Base-by-base conservation (phyloP, 2,329 filamentous ascomycete genomes). In the Lasiodiplodia sp. region DNA sequence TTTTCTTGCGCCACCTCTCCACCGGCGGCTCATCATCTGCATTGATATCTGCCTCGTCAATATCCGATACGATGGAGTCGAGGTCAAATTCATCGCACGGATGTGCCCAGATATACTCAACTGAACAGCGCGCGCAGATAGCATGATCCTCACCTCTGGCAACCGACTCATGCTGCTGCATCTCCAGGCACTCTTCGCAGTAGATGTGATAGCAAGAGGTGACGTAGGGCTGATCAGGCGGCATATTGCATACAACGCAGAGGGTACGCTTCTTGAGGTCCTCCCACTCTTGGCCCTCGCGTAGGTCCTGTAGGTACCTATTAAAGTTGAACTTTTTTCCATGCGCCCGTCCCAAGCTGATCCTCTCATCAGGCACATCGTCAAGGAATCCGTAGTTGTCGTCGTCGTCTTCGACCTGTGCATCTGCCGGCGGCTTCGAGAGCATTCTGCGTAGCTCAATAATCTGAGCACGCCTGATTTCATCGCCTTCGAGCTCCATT, bases 191-290 rank as follows among this genome's bases (percentile, higher is more conserved):
- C 0, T 77, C 73, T 1, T 74, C 68, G 75, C 88, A 90, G 71
- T 87, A 87, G 5, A 88, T 75, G 69, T 90, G 88, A 18, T 80
- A 77, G 72, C 88, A 90, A 4, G 80, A 76, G 0, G 86, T 86
- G 37, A 86, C 77, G 11, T 80, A 75, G 0, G 84, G 79, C 0
- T 81, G 71, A 0, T 75, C 71, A 0, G 85, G 84, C 0, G 75
- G 60, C 21, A 78, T 71, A 2, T 73, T 70, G 71, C 88, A 89
- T 0, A 72, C 70, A 2, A 74, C 71, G 73, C 87, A 88, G 2
- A 73, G 70, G 73, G 79, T 18, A 72, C 72, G 75, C 82, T 88
- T 18, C 72, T 76, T 68, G 4, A 81, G 73, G 34, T 82, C 79
- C 8, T 80, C 71, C 79, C 79, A 80, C 47, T 77, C 72, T 51